Base-by-base conservation (phyloP, 75 land plant genomes). In the Azolla pinnata region DNA sequence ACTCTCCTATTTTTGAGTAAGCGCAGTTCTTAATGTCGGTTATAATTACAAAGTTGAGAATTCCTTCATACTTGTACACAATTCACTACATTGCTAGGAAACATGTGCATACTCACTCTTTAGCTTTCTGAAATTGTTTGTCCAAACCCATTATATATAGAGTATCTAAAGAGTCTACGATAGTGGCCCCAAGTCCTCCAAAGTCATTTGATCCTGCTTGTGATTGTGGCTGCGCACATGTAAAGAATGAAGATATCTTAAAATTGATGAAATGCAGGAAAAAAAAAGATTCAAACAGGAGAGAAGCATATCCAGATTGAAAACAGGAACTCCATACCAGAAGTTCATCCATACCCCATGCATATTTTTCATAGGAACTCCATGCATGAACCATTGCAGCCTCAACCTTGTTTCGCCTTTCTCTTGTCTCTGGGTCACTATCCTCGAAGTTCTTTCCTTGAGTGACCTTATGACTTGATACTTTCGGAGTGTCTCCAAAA, bases 331-430 rank as follows among this genome's bases (percentile, higher is more conserved):
- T 57, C 31, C 38, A 59, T 42, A 91, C 97, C 86, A 82, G 80
- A 60, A 91, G 88, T 70, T 91, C 97, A 72, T 91, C 97, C 44
- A 69, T 64, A 44, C 97, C 97, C 97, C 97, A 91, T 21, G 97
- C 95, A 83, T 88, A 91, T 54, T 82, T 85, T 57, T 80, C 95
- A 62, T 91, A 91, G 16, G 90, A 84, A 52, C 57, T 80, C 97
- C 97, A 91, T 16, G 97, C 97, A 80, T 91, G 97, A 63, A 85
- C 59, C 95, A 88, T 88, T 18, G 97, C 96, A 23, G 72, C 95
- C 71, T 81, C 88, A 0, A 91, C 89, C 78, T 88, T 82, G 35
- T 82, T 79, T 56, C 86, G 70, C 44, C 97, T 70, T 49, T 88
- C 72, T 23, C 57, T 33, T 32, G 78, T 68, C n/a, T 81, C 46